Percentiles rank a stretch among this genome's conserved stretches.
These are phyloP conservation scores for Pichia sp. DNA, from an alignment of 1,139 yeast species.

Conservation along the genomic window DNA sequence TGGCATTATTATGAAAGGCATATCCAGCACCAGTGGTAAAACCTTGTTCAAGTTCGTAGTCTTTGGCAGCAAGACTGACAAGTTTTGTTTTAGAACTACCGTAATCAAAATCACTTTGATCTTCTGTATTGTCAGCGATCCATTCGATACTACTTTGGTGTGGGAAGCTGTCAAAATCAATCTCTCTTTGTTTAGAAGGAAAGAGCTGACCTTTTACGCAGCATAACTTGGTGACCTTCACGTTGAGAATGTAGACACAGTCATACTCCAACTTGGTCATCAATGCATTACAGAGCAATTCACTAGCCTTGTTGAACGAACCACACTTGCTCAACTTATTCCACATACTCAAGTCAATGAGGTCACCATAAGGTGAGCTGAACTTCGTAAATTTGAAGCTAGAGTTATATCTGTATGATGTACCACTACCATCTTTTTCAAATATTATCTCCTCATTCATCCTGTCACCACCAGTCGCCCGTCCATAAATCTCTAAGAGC, in stretches of 20 bases:
- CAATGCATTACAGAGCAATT: slow-evolving; percentile 35
- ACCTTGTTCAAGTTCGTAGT: slow-evolving; percentile 10
- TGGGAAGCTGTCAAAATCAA: slow-evolving; percentile 39
- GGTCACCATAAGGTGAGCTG: slow-evolving; percentile 21
- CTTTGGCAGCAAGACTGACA: slow-evolving; percentile 24
- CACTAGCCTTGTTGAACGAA: slow-evolving; percentile 39
- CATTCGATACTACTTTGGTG: slow-evolving; percentile 32
- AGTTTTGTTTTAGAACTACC: neutral
- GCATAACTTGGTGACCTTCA: slow-evolving; percentile 33
- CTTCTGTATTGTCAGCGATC: slow-evolving; percentile 13
- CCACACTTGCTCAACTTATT: slow-evolving; percentile 35
- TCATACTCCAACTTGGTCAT: slow-evolving; percentile 28
- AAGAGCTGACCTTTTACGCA: slow-evolving; percentile 32
- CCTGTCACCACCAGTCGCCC: slow-evolving; percentile 42
- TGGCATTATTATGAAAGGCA: slow-evolving; percentile 40
- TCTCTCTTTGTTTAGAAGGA: slow-evolving; percentile 32
- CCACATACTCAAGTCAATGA: slow-evolving; percentile 29
- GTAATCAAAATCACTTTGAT: neutral
- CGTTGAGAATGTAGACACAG: slow-evolving; percentile 51
- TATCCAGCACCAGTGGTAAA: slow-evolving; percentile 33
- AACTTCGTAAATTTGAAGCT: slow-evolving; percentile 36
- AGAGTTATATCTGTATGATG: slow-evolving; percentile 44
- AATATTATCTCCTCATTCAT: slow-evolving; percentile 34
- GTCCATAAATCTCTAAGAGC: slow-evolving; percentile 28
- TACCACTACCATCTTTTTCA: slow-evolving; percentile 58